phyloP scores from a whole-genome alignment of 805 yeast species.

The Schwanniomyces pseudopolymorphus region DNA sequence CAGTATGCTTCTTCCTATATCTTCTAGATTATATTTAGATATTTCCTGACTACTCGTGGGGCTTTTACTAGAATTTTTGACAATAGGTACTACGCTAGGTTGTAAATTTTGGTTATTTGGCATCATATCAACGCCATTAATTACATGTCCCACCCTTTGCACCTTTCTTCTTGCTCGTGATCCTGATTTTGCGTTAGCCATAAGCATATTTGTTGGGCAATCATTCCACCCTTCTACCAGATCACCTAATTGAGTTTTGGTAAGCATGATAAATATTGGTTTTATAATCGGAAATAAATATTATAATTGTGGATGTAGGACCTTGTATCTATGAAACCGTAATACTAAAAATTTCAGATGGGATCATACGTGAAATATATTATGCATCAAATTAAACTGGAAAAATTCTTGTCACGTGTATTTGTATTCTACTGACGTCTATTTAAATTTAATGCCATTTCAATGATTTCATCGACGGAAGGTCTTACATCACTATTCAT shows the following conservation, averaged over 20 bases:
- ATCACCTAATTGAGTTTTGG: constrained; percentile 37
- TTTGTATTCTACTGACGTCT: not conserved
- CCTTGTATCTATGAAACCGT: no score
- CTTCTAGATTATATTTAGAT: not conserved
- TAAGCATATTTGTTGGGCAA: constrained; percentile 43
- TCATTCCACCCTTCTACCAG: constrained; percentile 61
- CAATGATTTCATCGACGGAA: constrained; percentile 55
- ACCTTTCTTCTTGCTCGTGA: constrained; percentile 9
- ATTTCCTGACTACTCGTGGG: not conserved
- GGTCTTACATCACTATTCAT: constrained; percentile 67
- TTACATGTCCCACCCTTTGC: constrained; percentile 10
- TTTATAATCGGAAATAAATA: not conserved
- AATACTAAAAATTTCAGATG: not conserved
- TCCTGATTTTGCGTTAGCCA: constrained; percentile 5
- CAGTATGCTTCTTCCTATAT: not conserved
- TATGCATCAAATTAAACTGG: not conserved
- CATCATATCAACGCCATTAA: not conserved
- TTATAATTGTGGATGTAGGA: no score
- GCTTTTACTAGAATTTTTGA: not conserved
- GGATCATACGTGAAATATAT: not conserved
- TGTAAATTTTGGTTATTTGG: not conserved
- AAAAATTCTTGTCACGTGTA: not conserved
- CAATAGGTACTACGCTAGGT: not conserved
- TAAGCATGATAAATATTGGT: constrained; percentile 21
- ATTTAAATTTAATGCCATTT: constrained; percentile 41